These are phyloP conservation scores for Trichoderma semiorbis DNA, from an alignment of 2,329 filamentous ascomycete genomes.

Conservation along the genomic window DNA sequence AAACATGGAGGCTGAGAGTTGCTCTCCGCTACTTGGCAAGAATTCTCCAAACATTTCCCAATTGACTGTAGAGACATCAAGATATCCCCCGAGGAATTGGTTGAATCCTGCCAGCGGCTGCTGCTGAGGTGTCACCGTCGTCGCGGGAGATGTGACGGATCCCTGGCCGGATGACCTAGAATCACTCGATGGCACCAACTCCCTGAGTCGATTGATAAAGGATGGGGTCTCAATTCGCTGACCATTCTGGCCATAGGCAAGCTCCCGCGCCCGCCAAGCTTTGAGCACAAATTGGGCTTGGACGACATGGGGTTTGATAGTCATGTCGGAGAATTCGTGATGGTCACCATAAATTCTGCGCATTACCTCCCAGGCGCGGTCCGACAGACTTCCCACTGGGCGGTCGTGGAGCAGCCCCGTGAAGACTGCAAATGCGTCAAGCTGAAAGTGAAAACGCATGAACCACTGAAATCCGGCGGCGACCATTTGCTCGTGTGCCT, in stretches of 20 bases:
- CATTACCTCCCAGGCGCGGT: conserved; percentile 51
- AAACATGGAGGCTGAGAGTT: conserved; percentile 32
- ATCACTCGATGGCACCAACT: conserved; percentile 41
- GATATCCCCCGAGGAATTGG: conserved; percentile 42
- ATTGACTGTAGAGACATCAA: conserved; percentile 43
- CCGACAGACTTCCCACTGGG: conserved; percentile 47
- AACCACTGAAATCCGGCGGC: conserved; percentile 54
- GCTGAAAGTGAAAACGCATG: conserved; percentile 51
- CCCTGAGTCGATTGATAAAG: conserved; percentile 45
- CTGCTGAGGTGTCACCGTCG: conserved; percentile 26
- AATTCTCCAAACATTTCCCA: conserved; percentile 45
- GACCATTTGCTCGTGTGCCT: conserved; percentile 41
- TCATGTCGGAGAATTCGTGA: conserved; percentile 48
- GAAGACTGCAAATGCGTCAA: conserved; percentile 54
- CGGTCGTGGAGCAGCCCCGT: conserved; percentile 51
- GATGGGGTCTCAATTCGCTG: conserved; percentile 39
- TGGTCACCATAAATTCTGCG: conserved; percentile 47
- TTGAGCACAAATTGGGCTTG: conserved; percentile 48
- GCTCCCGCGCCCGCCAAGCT: conserved; percentile 52
- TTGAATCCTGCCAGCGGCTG: conserved; percentile 34
- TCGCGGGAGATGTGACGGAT: conserved; percentile 28
- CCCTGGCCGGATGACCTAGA: conserved; percentile 31
- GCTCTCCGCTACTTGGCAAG: conserved; percentile 26
- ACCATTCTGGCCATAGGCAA: conserved; percentile 37
- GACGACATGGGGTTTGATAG: conserved; percentile 41